Percentiles rank a stretch among this genome's conserved stretches.
These are phyloP conservation scores for Diaporthe sp. DNA, from an alignment of 2,329 filamentous ascomycete species.

Conservation along the genomic window DNA sequence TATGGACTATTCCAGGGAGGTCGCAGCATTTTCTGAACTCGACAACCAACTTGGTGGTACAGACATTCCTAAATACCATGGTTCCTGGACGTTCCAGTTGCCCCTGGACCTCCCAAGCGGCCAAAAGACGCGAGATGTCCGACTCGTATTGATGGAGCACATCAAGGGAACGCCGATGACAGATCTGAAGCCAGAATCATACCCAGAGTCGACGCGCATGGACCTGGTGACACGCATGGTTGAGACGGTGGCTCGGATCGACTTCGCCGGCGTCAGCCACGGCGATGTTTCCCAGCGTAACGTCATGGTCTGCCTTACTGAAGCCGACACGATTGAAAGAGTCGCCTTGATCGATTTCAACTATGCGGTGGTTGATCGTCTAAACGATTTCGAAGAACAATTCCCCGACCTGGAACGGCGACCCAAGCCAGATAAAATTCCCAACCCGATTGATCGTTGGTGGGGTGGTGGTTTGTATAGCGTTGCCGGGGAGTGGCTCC, in stretches of 20 bases:
- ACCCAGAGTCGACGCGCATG: background rate
- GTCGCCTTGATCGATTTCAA: slow-evolving; percentile 14
- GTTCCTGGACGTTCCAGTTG: slow-evolving; percentile 14
- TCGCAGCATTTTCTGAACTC: background rate
- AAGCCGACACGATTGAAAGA: background rate
- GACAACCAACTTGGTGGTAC: background rate
- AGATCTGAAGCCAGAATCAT: background rate
- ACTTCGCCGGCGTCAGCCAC: background rate
- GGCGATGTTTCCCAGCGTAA: slow-evolving; percentile 8
- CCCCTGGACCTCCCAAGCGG: background rate
- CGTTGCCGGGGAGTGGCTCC: slow-evolving; percentile 8
- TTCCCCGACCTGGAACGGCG: background rate
- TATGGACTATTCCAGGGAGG: background rate
- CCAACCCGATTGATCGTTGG: background rate
- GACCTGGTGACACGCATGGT: background rate
- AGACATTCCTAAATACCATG: background rate
- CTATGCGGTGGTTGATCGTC: background rate
- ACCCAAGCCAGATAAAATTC: background rate
- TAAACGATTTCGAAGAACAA: background rate
- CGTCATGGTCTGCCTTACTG: background rate
- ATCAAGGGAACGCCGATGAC: background rate
- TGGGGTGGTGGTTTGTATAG: background rate
- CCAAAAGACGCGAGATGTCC: background rate
- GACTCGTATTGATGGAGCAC: slow-evolving; percentile 9
- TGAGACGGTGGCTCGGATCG: background rate